Evolutionary conservation across 129 eudicot genomes (phyloP).

Genomic region (Flaveria linearis): DNA sequence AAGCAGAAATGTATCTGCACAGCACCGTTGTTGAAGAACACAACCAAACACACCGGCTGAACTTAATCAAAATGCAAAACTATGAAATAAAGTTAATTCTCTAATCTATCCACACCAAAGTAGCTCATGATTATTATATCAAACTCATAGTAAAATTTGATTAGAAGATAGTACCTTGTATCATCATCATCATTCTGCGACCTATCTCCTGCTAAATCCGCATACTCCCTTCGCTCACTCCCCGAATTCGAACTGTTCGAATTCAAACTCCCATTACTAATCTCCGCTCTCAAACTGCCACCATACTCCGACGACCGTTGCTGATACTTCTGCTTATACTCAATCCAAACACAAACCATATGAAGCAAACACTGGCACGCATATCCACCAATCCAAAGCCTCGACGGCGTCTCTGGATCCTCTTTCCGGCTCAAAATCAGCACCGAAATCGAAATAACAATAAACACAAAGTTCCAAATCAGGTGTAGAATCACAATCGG

Average conservation of each 20-base stretch:
- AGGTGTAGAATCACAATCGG: slow-evolving; percentile 60
- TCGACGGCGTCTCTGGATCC: slow-evolving; percentile 48
- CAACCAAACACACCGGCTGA: not conserved
- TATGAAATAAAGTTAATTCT: not conserved
- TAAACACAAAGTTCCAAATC: slow-evolving; percentile 55
- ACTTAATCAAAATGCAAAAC: too few relatives aligned
- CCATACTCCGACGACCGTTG: not conserved
- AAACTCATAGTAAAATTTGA: too few relatives aligned
- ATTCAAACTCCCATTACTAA: too few relatives aligned
- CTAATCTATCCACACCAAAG: not conserved
- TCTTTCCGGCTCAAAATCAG: slow-evolving; percentile 46
- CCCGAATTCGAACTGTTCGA: too few relatives aligned
- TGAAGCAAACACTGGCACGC: slow-evolving; percentile 62
- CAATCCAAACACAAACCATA: slow-evolving; percentile 62
- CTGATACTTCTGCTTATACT: slow-evolving; percentile 48
- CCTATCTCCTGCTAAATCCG: too few relatives aligned
- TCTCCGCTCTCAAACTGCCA: too few relatives aligned
- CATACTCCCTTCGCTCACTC: too few relatives aligned
- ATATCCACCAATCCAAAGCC: slow-evolving; percentile 71
- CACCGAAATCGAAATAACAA: slow-evolving; percentile 42
- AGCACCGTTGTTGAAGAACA: too few relatives aligned
- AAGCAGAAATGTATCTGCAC: too few relatives aligned
- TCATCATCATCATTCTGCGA: too few relatives aligned
- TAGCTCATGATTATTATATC: too few relatives aligned
- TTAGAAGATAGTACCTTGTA: too few relatives aligned